Conservation (phyloP, 108 stramenopile genomes). For the Nitzschia inconspicua region DNA sequence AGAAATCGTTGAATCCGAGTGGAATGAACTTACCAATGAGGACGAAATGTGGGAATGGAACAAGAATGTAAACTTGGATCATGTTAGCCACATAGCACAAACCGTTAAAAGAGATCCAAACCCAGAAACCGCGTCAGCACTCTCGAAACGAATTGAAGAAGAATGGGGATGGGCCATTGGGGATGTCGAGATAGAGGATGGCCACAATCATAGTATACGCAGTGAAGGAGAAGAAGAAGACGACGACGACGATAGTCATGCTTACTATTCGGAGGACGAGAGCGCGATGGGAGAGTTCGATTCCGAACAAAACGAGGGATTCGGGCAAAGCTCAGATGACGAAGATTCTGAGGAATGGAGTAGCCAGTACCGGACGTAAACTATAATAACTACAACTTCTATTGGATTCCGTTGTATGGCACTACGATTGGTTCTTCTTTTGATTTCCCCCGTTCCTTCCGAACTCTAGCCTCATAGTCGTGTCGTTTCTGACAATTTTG, state of each 20-base stretch:
- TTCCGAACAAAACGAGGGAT: too few relatives aligned
- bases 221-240: background rate
- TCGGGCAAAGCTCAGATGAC: too few relatives aligned
- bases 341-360: too few relatives aligned
- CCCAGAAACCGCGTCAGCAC: slow-evolving; percentile 1
- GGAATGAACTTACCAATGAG: background rate
- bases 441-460: background rate
- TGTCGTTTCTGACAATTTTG: slow-evolving; percentile 16
- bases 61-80: slow-evolving; percentile 2
- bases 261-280: background rate
- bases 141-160: slow-evolving; percentile 1
- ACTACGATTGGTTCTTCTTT: slow-evolving; percentile 4
- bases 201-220: background rate
- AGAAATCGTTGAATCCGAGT: slow-evolving; percentile 1
- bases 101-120: background rate
- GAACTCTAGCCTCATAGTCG: slow-evolving; percentile 11
- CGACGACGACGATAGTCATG: background rate
- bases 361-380: too few relatives aligned
- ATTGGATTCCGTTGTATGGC: slow-evolving; percentile 13
- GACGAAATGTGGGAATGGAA: slow-evolving; percentile 10
- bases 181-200: slow-evolving; percentile 7
- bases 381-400: background rate
- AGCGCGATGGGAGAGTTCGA: background rate
- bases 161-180: slow-evolving; percentile 11
- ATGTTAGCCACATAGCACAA: background rate